phyloP scores from a whole-genome alignment of 2,329 filamentous ascomycete species.

The Cladosporium sp. region DNA sequence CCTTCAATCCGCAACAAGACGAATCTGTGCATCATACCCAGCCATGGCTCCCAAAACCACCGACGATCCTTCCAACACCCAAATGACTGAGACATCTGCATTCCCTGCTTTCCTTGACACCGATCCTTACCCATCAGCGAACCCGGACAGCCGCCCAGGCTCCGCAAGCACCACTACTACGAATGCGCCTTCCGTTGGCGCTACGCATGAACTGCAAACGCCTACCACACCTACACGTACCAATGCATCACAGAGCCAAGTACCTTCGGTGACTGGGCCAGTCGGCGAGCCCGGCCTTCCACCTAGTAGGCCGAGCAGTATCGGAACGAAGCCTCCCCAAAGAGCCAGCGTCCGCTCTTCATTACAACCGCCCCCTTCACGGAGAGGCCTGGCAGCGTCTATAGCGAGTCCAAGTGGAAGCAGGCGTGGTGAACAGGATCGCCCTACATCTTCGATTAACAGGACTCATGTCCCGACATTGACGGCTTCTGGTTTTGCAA shows the following conservation, averaged over 20 bases:
- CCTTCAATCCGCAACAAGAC: background rate
- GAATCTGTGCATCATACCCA: conserved; percentile 1
- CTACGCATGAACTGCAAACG: conserved; percentile 11
- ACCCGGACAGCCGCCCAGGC: conserved; percentile 14
- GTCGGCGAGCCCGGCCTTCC: conserved; percentile 43
- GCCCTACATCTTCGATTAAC: conserved; percentile 58
- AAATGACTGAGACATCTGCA: conserved; percentile 12
- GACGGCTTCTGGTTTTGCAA: conserved; percentile 77
- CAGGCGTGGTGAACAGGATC: conserved; percentile 17
- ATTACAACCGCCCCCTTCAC: conserved; percentile 16
- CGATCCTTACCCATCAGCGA: conserved; percentile 20
- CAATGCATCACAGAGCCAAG: conserved; percentile 14
- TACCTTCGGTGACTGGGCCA: conserved; percentile 37
- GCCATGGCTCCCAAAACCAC: conserved; percentile 4
- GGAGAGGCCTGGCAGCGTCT: conserved; percentile 17
- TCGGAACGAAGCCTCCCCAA: conserved; percentile 30
- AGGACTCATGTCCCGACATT: conserved; percentile 85
- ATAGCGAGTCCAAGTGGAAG: conserved; percentile 10
- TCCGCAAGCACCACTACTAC: conserved; percentile 18
- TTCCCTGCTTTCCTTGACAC: conserved; percentile 25
- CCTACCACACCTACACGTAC: conserved; percentile 12
- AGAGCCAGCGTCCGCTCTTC: conserved; percentile 13
- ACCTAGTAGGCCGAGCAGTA: conserved; percentile 37
- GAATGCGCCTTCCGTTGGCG: conserved; percentile 19
- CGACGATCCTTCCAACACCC: conserved; percentile 1